A percentile compares a stretch with the other conserved stretches of the same genome.
These are phyloP conservation scores for Pelargonium nanum DNA, from an alignment of 345 rosid species.

Conservation along the genomic window DNA sequence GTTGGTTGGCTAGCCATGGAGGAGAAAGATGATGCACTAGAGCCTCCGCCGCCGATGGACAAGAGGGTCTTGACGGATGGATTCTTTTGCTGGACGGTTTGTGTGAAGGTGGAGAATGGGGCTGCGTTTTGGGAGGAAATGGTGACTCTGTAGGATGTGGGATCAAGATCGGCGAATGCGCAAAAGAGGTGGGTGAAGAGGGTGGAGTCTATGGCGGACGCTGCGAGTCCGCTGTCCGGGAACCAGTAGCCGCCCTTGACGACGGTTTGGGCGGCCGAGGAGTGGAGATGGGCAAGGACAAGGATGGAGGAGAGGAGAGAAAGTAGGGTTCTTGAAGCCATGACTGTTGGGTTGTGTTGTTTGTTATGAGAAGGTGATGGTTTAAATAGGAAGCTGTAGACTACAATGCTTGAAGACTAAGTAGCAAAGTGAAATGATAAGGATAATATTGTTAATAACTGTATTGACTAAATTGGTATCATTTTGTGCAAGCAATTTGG, in stretches of 20 bases:
- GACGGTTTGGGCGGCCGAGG: not conserved
- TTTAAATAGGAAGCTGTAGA: too few relatives aligned
- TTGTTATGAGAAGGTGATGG: too few relatives aligned
- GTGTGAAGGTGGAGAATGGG: constrained; percentile 29
- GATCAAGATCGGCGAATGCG: constrained; percentile 4
- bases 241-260: constrained; percentile 6
- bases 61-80: constrained; percentile 37
- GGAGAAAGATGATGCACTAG: constrained; percentile 16
- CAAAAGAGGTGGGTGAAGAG: constrained; percentile 9
- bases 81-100: constrained; percentile 28
- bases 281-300: not conserved
- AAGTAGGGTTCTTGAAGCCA: constrained; percentile 2
- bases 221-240: constrained; percentile 4
- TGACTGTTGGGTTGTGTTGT: too few relatives aligned
- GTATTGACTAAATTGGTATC: too few relatives aligned
- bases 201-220: constrained; percentile 5
- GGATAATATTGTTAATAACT: too few relatives aligned
- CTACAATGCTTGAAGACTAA: too few relatives aligned
- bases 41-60: constrained; percentile 34
- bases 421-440: too few relatives aligned
- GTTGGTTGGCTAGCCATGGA: constrained; percentile 39
- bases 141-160: constrained; percentile 1
- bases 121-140: constrained; percentile 13
- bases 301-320: not conserved
- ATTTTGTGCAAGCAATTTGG: too few relatives aligned